Evolutionary conservation across 2,329 filamentous ascomycete genomes (phyloP).

Genomic region (Verticillium klebahnii): DNA sequence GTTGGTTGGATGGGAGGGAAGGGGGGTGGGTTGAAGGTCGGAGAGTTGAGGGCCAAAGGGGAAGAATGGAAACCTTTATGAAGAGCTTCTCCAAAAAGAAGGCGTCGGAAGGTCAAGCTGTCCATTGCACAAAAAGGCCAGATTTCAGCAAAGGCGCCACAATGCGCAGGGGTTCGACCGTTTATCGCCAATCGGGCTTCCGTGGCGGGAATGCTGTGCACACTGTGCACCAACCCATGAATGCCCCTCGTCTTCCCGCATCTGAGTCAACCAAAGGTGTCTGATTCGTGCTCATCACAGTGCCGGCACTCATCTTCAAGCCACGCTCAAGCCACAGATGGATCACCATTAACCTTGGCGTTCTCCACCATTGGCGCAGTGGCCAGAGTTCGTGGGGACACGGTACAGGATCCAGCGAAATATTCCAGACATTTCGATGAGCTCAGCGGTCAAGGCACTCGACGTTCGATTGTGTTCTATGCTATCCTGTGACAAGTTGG

Average conservation of each 20-base stretch:
- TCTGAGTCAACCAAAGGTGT: too few relatives aligned
- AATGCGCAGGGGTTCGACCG: constrained; percentile 6
- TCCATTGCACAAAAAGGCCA: constrained; percentile 44
- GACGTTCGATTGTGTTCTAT: neutral
- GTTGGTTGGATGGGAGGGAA: constrained; percentile 4
- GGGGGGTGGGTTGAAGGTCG: constrained; percentile 4
- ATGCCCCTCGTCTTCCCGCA: neutral
- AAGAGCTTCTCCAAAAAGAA: constrained; percentile 25
- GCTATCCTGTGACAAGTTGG: neutral
- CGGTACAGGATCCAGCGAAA: neutral
- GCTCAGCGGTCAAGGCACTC: neutral
- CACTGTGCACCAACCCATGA: neutral
- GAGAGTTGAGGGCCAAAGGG: constrained; percentile 11
- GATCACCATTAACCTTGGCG: neutral
- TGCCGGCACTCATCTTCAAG: neutral
- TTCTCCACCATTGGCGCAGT: neutral
- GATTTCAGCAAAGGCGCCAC: constrained; percentile 36
- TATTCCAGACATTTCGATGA: neutral
- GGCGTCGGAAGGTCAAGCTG: constrained; percentile 38
- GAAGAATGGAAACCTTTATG: constrained; percentile 28
- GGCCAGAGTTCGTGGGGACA: neutral
- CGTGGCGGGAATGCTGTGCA: neutral
- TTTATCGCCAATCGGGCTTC: neutral
- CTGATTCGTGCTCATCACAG: neutral
- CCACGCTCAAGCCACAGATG: neutral